phyloP scores from a whole-genome alignment of 2,329 filamentous ascomycete genomes.

The Bipolaris bicolor region DNA sequence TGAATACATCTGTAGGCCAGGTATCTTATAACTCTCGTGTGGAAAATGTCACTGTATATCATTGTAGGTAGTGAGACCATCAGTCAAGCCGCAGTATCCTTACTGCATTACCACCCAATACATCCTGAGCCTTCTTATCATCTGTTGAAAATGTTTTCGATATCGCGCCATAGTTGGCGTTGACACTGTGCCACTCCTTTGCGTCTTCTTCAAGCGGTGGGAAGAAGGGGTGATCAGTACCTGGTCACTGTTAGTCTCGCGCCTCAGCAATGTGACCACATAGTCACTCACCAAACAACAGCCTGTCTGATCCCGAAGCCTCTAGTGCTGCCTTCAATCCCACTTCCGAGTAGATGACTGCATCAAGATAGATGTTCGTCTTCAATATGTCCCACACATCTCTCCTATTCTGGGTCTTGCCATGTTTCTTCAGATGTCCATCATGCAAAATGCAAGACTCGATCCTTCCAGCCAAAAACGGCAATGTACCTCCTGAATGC shows the following conservation, averaged over 20 bases:
- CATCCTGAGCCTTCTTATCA: constrained; percentile 55
- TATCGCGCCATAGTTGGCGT: constrained; percentile 64
- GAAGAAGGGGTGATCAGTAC: constrained; percentile 85
- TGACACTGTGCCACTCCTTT: constrained; percentile 73
- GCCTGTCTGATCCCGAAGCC: constrained; percentile 68
- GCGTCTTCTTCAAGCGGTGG: constrained; percentile 71
- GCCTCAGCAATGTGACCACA: neutral
- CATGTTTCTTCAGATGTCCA: constrained; percentile 70
- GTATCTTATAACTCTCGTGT: neutral
- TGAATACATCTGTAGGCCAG: neutral
- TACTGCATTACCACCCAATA: constrained; percentile 67
- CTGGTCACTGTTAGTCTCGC: constrained; percentile 48
- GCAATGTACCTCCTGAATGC: constrained; percentile 86
- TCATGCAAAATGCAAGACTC: constrained; percentile 89
- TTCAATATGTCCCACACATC: constrained; percentile 69
- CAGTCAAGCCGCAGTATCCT: constrained; percentile 53
- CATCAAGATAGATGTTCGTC: constrained; percentile 85
- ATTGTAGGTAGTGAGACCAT: neutral
- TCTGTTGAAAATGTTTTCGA: constrained; percentile 56
- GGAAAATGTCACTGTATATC: neutral
- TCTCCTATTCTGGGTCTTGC: constrained; percentile 62
- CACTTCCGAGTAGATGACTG: constrained; percentile 80
- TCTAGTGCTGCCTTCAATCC: constrained; percentile 74
- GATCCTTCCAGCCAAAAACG: constrained; percentile 85
- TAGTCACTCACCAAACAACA: constrained; percentile 69